phyloP scores from a whole-genome alignment of 176 grass and related monocot genomes.

The Musa acuminata region DNA sequence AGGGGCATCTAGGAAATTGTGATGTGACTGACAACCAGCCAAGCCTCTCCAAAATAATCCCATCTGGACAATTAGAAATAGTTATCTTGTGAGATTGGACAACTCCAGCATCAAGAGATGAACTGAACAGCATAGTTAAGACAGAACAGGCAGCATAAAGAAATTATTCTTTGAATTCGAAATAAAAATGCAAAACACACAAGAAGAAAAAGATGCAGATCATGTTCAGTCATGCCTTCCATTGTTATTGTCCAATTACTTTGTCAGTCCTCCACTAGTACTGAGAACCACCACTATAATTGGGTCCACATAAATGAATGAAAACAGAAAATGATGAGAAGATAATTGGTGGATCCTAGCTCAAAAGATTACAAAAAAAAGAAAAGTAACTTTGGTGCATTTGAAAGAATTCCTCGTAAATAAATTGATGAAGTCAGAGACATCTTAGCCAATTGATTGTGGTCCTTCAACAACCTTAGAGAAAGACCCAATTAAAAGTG shows the following conservation, averaged over 20 bases:
- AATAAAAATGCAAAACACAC: not conserved
- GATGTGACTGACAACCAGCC: not conserved
- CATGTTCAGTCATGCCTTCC: not conserved
- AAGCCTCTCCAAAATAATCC: not conserved
- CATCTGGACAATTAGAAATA: not conserved
- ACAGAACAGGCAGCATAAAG: not conserved
- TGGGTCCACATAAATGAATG: not conserved
- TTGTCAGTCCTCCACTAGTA: not conserved
- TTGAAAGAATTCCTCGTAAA: not conserved
- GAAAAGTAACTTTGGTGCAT: not conserved
- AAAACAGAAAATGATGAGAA: not conserved
- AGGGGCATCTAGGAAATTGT: not conserved
- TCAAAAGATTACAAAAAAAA: not conserved
- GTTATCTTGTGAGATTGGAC: not conserved
- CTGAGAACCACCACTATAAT: not conserved
- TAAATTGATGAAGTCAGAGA: not conserved
- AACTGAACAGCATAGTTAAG: not conserved
- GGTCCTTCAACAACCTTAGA: not conserved
- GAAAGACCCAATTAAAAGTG: not conserved
- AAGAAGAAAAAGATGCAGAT: not conserved
- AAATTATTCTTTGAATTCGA: not conserved
- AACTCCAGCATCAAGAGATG: not conserved
- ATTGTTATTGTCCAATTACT: not conserved
- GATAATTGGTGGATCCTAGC: not conserved
- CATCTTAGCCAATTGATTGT: not conserved